Evolutionary conservation across 345 rosid genomes (phyloP).

Genomic region (Aquilaria sinensis): DNA sequence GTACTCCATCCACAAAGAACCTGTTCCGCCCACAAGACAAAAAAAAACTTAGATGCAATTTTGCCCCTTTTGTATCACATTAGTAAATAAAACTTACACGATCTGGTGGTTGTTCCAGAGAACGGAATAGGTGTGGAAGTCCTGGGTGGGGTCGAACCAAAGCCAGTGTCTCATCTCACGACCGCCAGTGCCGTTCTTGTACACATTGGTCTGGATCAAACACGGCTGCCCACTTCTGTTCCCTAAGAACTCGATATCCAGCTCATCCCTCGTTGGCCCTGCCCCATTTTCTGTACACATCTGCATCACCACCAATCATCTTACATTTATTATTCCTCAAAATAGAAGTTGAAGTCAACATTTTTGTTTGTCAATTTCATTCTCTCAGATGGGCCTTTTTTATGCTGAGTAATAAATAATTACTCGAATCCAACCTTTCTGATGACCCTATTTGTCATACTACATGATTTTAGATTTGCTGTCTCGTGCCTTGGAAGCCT

Average conservation of each 20-base stretch:
- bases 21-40: conserved; percentile 28
- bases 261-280: conserved; percentile 85
- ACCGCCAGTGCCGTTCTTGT: conserved; percentile 78
- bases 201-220: conserved; percentile 83
- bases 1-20: conserved; percentile 73
- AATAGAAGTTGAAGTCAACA: no score
- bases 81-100: conserved; percentile 37
- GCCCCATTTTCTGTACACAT: conserved; percentile 95
- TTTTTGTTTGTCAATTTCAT: no score
- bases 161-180: conserved; percentile 94
- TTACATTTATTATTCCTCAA: no score
- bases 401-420: no score
- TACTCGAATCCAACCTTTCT: no score
- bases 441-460: no score
- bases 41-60: not conserved
- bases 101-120: conserved; percentile 80
- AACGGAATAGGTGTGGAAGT: conserved; percentile 67
- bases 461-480: no score
- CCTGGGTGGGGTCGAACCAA: conserved; percentile 96
- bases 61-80: not conserved
- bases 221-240: conserved; percentile 88
- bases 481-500: no score
- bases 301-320: conserved; percentile 27
- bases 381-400: no score
- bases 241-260: conserved; percentile 95